A percentile compares a stretch with the other conserved stretches of the same genome.
Conservation (phyloP, 1,284 basidiomycete species). For the Boletus nobilissimus region DNA sequence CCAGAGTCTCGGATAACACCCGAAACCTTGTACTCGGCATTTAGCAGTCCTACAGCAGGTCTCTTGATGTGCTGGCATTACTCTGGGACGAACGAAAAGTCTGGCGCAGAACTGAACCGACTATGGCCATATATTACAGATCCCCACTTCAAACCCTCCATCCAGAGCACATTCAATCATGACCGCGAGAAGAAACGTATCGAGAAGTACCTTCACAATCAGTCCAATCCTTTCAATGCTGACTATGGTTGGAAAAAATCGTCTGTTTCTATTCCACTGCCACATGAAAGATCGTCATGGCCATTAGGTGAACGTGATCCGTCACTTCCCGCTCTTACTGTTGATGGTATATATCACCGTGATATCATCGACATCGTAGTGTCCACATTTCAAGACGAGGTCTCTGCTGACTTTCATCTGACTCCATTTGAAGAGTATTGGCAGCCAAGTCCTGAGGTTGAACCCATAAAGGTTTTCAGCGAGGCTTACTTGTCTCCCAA, state of each 20-base stretch:
- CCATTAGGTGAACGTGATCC: background rate
- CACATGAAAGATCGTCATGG: background rate
- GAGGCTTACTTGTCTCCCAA: background rate
- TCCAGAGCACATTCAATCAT: background rate
- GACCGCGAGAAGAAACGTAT: background rate
- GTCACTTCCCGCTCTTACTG: background rate
- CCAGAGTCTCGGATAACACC: background rate
- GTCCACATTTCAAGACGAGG: background rate
- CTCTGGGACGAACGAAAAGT: constrained; percentile 19
- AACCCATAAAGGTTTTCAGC: background rate
- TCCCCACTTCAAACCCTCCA: background rate
- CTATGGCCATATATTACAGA: constrained; percentile 4
- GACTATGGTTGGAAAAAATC: background rate
- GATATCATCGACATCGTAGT: background rate
- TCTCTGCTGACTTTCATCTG: background rate
- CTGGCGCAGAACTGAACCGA: constrained; percentile 7
- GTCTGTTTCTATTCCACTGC: background rate
- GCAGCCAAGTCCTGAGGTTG: background rate
- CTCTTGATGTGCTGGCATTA: constrained; percentile 27
- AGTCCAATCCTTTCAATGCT: background rate
- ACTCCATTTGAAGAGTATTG: background rate
- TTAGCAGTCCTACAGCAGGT: constrained; percentile 15
- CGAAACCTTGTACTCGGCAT: constrained; percentile 10
- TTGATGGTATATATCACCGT: background rate
- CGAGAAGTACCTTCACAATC: background rate